phyloP scores from a whole-genome alignment of 306 rosid genomes.

The Cicer arietinum region DNA sequence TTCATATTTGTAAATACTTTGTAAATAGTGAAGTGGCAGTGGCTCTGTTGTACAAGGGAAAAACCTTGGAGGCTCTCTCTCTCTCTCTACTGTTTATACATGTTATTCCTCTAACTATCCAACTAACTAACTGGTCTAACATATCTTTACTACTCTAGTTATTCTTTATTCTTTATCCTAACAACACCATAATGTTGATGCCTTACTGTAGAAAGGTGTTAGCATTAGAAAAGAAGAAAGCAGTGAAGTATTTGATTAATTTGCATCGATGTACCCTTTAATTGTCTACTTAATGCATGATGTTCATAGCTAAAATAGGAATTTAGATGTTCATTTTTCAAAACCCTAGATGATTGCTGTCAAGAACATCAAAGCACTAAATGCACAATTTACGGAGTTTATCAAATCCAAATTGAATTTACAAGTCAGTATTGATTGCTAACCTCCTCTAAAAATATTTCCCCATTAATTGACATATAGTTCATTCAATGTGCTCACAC shows the following conservation, averaged over 20 bases:
- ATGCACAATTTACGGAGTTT: not conserved
- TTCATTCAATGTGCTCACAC: conserved; percentile 11
- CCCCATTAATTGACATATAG: not conserved
- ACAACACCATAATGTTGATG: not conserved
- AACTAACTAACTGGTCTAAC: too few relatives aligned
- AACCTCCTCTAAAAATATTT: not conserved
- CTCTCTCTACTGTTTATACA: too few relatives aligned
- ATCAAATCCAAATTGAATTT: conserved; percentile 11
- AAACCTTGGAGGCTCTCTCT: too few relatives aligned
- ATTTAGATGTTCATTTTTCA: not conserved
- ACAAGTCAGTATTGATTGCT: conserved; percentile 15
- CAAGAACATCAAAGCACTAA: not conserved
- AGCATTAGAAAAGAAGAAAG: not conserved
- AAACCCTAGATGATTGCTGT: conserved; percentile 11
- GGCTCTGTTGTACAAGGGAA: too few relatives aligned
- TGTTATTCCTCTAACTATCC: too few relatives aligned
- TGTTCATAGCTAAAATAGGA: not conserved
- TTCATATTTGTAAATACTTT: too few relatives aligned
- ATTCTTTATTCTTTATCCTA: too few relatives aligned
- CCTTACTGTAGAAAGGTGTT: conserved; percentile 9
- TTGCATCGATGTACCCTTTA: not conserved
- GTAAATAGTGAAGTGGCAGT: too few relatives aligned
- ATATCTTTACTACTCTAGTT: too few relatives aligned
- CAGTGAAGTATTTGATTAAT: not conserved
- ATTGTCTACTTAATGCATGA: conserved; percentile 11